phyloP scores from a whole-genome alignment of 306 rosid genomes.

The Corylus heterophylla region DNA sequence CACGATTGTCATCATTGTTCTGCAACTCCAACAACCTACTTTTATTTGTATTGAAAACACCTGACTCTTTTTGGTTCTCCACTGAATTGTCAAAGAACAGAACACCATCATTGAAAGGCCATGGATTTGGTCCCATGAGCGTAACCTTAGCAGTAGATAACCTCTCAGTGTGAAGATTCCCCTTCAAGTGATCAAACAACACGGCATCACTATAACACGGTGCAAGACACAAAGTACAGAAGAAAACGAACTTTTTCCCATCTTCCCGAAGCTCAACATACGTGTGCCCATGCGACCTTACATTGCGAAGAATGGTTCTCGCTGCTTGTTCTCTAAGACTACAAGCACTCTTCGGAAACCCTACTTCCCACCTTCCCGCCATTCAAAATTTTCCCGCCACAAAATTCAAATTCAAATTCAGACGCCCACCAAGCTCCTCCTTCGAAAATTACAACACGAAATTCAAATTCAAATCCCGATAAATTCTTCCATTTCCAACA shows the following conservation, averaged over 20 bases:
- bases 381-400: constrained; percentile 42
- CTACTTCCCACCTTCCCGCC: constrained; percentile 63
- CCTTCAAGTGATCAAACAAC: constrained; percentile 80
- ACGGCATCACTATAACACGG: constrained; percentile 72
- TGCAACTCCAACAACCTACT: constrained; percentile 46
- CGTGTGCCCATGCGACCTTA: constrained; percentile 82
- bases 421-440: neutral
- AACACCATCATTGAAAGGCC: constrained; percentile 92
- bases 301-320: constrained; percentile 62
- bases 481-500: constrained; percentile 7
- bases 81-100: constrained; percentile 62
- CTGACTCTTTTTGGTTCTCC: constrained; percentile 38
- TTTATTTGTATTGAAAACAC: constrained; percentile 27
- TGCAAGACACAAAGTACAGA: constrained; percentile 78
- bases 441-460: neutral
- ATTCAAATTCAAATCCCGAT: neutral
- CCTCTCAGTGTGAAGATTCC: constrained; percentile 69
- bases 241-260: constrained; percentile 72
- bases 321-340: constrained; percentile 65
- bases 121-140: constrained; percentile 69
- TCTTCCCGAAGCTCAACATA: constrained; percentile 80
- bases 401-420: constrained; percentile 18
- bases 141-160: constrained; percentile 69
- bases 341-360: constrained; percentile 43
- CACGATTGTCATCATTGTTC: constrained; percentile 47